Percentiles rank a stretch among this genome's conserved stretches.
phyloP scores from a whole-genome alignment of 2,329 filamentous ascomycete genomes.

The Sclerotinia glacialis region DNA sequence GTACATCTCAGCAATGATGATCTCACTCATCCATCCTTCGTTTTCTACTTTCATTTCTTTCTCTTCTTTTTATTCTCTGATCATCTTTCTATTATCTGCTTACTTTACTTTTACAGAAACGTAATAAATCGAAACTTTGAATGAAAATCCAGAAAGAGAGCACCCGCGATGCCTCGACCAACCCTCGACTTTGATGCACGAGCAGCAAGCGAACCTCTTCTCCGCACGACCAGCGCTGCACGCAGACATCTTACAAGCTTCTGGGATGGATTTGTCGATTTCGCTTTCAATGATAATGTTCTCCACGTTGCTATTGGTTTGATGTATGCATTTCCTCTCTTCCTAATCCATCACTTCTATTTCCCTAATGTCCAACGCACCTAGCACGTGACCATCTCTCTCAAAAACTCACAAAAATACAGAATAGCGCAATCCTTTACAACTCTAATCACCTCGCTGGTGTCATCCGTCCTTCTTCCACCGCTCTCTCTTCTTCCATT shows the following conservation, averaged over 20 bases:
- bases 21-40: slow-evolving; percentile 6
- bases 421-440: slow-evolving; percentile 71
- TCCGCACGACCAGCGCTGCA: slow-evolving; percentile 32
- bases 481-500: slow-evolving; percentile 67
- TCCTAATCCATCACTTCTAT: not conserved
- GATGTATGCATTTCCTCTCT: slow-evolving; percentile 49
- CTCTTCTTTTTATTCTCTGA: not conserved
- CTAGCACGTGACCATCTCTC: not conserved
- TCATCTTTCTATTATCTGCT: not conserved
- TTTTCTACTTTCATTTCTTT: not conserved
- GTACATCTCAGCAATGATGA: slow-evolving; percentile 1
- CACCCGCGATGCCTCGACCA: slow-evolving; percentile 26
- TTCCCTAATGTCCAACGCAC: not conserved
- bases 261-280: slow-evolving; percentile 66
- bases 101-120: not conserved
- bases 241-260: slow-evolving; percentile 43
- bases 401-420: slow-evolving; percentile 6
- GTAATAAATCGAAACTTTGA: no score
- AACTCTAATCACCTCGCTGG: slow-evolving; percentile 67
- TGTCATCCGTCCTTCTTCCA: slow-evolving; percentile 67
- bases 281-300: slow-evolving; percentile 71
- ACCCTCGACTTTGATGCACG: slow-evolving; percentile 26
- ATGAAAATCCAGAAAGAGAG: not conserved
- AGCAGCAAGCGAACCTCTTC: slow-evolving; percentile 31
- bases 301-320: slow-evolving; percentile 73